Evolutionary conservation across 2,329 filamentous ascomycete genomes (phyloP).

Genomic region (Colletotrichum sp.): DNA sequence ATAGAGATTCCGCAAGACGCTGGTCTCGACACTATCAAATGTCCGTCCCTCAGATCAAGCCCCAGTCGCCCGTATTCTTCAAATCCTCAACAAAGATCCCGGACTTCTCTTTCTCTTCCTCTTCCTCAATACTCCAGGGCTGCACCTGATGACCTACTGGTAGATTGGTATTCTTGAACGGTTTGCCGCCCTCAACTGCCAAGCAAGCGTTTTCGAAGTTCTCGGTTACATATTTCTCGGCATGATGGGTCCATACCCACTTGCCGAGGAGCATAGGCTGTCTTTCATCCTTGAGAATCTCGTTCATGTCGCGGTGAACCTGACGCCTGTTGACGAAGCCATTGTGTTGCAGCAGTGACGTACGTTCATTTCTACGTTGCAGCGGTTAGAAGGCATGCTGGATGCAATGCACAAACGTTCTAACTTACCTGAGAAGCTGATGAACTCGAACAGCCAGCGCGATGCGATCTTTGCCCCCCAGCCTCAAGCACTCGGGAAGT

Average conservation of each 20-base stretch:
- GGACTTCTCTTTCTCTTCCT: neutral
- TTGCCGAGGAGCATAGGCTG: neutral
- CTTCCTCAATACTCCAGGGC: neutral
- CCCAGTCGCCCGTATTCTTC: neutral
- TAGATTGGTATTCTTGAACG: neutral
- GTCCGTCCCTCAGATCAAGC: neutral
- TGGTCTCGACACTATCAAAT: neutral
- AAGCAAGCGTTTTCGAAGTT: neutral
- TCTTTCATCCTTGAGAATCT: neutral
- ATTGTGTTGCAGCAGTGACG: neutral
- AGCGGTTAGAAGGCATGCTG: neutral
- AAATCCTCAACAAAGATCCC: neutral
- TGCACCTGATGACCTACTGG: neutral
- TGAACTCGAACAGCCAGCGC: neutral
- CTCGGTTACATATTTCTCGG: neutral
- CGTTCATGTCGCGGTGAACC: neutral
- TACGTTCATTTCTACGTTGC: neutral
- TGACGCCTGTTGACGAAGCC: neutral
- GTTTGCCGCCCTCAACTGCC: neutral
- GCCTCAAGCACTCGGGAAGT: constrained; percentile 5
- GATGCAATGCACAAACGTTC: neutral
- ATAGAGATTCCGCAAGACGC: neutral
- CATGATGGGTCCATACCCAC: neutral
- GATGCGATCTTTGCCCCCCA: neutral
- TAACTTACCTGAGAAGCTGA: neutral